Evolutionary conservation across 192 early-diverging fungal genomes (phyloP), one percentile per base, ranked within the genome.

Genomic region (Coemansia sp.): DNA sequence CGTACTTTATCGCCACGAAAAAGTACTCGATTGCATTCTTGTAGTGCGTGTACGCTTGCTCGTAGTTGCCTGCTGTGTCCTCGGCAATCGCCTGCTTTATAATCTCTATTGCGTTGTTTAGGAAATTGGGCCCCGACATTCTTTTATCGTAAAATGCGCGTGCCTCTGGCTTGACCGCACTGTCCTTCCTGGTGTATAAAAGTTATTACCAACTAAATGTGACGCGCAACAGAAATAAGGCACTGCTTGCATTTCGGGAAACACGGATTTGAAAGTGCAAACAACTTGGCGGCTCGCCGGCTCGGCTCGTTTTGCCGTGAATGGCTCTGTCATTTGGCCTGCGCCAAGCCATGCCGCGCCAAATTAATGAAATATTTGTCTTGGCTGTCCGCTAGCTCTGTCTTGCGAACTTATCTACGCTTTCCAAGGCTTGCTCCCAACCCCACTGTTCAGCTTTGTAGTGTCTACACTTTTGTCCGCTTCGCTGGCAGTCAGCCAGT

Each of bases 1-100:
- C 95, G 71, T 98, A 98, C 87, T 98, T 97, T 65, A 98, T 87
- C 7, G 94, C 96, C 7, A 87, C 88, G 84, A 94, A 81, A 66
- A 97, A 98, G 75, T 92, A 96, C 62, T 98, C 94, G n/a, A 98
- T 84, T 2, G 90, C 85, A 70, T 91, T 90, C 58, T 85, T 84
- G 77, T 98, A 98, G 60, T 86, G 86, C 62, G 87, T 90, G 76
- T 95, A 93, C 9, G 96, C 95, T 54, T 92, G 90, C 53, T 93
- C 90, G 66, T 91, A 96, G 82, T 96, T 92, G 15, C 85, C 90
- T 38, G 89, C 90, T 37, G 76, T 86, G 82, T 97, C 96, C 65
- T 95, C 94, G 50, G 96, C 92, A 0, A 92, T 96, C 12, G 95
- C 96, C 66, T 88, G 86, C 69, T 92, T 95, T 32, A 93, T 92